Evolutionary conservation across 805 yeast genomes (phyloP).

Genomic region (Kodamaea lidongshanica): DNA sequence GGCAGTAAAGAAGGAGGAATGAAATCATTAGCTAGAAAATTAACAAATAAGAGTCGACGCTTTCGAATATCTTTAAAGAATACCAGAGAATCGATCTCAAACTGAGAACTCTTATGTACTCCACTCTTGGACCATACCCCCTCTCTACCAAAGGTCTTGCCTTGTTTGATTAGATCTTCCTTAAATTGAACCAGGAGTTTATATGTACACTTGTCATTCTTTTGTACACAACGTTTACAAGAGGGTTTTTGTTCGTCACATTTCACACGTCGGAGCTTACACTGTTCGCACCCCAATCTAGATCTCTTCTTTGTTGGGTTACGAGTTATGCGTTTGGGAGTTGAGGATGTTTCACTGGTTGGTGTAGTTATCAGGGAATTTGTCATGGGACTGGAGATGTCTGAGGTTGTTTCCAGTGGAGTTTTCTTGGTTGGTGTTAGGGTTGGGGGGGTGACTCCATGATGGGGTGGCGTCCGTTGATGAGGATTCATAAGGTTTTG

Average conservation of each 20-base stretch:
- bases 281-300: slow-evolving; percentile 20
- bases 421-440: too few relatives aligned
- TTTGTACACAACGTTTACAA: slow-evolving; percentile 15
- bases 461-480: too few relatives aligned
- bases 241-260: slow-evolving; percentile 25
- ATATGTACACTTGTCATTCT: slow-evolving; percentile 16
- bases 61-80: slow-evolving; percentile 13
- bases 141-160: slow-evolving; percentile 23
- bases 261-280: slow-evolving; percentile 17
- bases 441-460: too few relatives aligned
- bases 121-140: slow-evolving; percentile 21
- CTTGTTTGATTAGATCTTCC: slow-evolving; percentile 21
- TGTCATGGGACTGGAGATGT: too few relatives aligned
- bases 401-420: too few relatives aligned
- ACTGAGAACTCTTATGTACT: slow-evolving; percentile 5
- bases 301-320: slow-evolving; percentile 13
- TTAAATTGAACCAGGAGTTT: slow-evolving; percentile 18
- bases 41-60: slow-evolving; percentile 14
- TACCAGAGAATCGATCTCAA: slow-evolving; percentile 12
- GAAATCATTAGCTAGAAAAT: slow-evolving; percentile 14
- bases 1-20: slow-evolving; percentile 13
- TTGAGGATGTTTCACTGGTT: too few relatives aligned
- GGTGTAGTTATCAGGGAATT: too few relatives aligned
- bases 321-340: too few relatives aligned
- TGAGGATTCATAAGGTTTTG: too few relatives aligned